A percentile compares a stretch with the other conserved stretches of the same genome.
Conservation (phyloP, 2,329 filamentous ascomycete species). For the Aspergillus sp. region DNA sequence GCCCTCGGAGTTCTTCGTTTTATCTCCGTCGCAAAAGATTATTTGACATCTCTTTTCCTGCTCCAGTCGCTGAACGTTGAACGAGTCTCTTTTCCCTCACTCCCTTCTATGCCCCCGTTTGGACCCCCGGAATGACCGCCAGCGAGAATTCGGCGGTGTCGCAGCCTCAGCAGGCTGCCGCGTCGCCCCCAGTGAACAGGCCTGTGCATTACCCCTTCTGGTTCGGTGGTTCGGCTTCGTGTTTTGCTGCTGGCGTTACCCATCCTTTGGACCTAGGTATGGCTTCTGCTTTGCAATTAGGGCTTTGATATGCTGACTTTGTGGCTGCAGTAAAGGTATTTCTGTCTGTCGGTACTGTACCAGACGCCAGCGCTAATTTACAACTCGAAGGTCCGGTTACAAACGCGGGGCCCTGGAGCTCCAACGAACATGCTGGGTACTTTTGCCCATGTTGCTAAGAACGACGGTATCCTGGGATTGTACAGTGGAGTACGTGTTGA, state of each 20-base stretch:
- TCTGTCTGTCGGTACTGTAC: constrained; percentile 3
- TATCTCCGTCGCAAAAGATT: background rate
- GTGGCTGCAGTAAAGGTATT: constrained; percentile 46
- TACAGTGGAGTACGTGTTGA: constrained; percentile 61
- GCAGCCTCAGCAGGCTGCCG: constrained; percentile 10
- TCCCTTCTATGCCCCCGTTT: constrained; percentile 9
- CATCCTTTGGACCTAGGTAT: constrained; percentile 86
- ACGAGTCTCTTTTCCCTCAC: background rate
- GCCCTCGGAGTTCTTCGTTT: background rate
- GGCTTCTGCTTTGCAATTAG: constrained; percentile 18
- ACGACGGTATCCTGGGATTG: constrained; percentile 67
- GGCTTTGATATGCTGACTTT: constrained; percentile 7
- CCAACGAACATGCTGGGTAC: constrained; percentile 78
- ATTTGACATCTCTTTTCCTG: constrained; percentile 6
- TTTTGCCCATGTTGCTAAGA: constrained; percentile 68
- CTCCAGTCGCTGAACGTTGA: constrained; percentile 2
- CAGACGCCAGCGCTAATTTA: constrained; percentile 6
- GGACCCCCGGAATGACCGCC: constrained; percentile 25
- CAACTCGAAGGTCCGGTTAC: constrained; percentile 62
- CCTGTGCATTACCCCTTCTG: constrained; percentile 66
- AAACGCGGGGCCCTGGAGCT: constrained; percentile 68
- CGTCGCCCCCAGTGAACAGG: constrained; percentile 17
- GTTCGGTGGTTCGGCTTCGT: constrained; percentile 94
- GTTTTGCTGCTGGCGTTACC: constrained; percentile 81
- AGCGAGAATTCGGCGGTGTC: constrained; percentile 23